Evolutionary conservation across 371 early-diverging fungal genomes (phyloP).

Genomic region (Lichtheimia hyalospora): DNA sequence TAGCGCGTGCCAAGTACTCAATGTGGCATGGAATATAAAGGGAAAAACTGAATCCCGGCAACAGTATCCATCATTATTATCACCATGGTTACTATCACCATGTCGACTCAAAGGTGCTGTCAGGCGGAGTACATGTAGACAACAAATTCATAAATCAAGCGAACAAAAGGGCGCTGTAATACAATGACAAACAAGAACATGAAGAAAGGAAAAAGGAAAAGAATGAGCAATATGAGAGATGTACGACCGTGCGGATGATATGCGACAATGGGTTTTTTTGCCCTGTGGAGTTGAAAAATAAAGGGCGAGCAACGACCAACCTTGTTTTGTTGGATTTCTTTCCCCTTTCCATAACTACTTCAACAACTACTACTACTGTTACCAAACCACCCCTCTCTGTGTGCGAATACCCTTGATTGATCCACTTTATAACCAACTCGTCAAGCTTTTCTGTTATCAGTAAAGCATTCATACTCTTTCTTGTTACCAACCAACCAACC

Average conservation of each 20-base stretch:
- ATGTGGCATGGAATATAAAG: slow-evolving; percentile 16
- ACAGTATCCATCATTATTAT: no score
- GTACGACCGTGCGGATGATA: background rate
- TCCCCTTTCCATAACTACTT: slow-evolving; percentile 3
- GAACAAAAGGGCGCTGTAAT: slow-evolving; percentile 78
- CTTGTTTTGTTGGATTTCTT: slow-evolving; percentile 14
- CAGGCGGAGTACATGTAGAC: slow-evolving; percentile 60
- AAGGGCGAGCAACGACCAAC: background rate
- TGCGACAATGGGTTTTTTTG: slow-evolving; percentile 1
- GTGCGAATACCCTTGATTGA: background rate
- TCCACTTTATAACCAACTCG: background rate
- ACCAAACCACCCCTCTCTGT: slow-evolving; percentile 18
- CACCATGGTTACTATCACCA: no score
- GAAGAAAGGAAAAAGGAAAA: no score
- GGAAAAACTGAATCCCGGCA: slow-evolving; percentile 72
- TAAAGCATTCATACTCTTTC: no score
- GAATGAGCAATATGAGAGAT: no score
- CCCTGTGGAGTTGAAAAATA: slow-evolving; percentile 15
- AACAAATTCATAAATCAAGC: slow-evolving; percentile 75
- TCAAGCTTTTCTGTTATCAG: background rate
- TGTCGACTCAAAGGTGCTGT: no score
- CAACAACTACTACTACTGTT: background rate
- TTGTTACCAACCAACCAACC: background rate
- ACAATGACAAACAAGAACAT: slow-evolving; percentile 17
- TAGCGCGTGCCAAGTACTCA: no score